Evolutionary conservation across 768 basidiomycete species (phyloP).

Genomic region (Neoboletus magnificus): DNA sequence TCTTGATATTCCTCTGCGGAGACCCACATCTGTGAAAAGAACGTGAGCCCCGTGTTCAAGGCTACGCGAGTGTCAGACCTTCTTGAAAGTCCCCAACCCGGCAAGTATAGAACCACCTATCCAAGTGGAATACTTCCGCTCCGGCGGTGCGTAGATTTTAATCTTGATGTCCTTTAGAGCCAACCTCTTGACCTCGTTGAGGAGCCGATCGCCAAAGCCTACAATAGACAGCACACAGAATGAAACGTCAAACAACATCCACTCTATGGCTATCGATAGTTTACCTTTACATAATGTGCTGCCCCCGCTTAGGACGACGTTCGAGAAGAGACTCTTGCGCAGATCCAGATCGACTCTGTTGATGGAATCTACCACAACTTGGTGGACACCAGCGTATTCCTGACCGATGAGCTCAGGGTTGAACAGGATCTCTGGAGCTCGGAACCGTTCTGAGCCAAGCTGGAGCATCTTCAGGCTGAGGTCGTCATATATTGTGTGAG

Average conservation of each 20-base stretch:
- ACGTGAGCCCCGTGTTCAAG: conserved; percentile 3
- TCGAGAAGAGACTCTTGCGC: conserved; percentile 91
- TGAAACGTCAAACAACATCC: conserved; percentile 24
- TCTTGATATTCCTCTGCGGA: conserved; percentile 99
- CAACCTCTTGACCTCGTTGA: conserved; percentile 95
- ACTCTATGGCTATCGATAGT: conserved; percentile 15
- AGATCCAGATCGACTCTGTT: conserved; percentile 95
- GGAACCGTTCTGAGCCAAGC: conserved; percentile 94
- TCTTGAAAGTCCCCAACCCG: conserved; percentile 95
- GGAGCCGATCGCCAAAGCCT: conserved; percentile 95
- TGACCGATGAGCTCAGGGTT: conserved; percentile 95
- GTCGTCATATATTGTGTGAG: conserved; percentile 9
- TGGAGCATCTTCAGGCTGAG: conserved; percentile 32
- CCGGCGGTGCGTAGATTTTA: conserved; percentile 99
- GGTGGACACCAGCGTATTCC: conserved; percentile 96
- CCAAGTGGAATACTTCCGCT: conserved; percentile 97
- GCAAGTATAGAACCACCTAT: conserved; percentile 97
- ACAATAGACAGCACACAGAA: conserved; percentile 1
- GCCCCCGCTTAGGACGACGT: conserved; percentile 95
- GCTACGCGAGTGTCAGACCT: conserved; percentile 46
- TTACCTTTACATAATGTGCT: conserved; percentile 92
- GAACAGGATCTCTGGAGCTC: conserved; percentile 96
- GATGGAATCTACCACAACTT: conserved; percentile 98
- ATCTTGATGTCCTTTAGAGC: conserved; percentile 96
- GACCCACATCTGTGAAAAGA: conserved; percentile 87